Base-by-base conservation (phyloP, 805 yeast genomes). In the Wickerhamiella musiphila region DNA sequence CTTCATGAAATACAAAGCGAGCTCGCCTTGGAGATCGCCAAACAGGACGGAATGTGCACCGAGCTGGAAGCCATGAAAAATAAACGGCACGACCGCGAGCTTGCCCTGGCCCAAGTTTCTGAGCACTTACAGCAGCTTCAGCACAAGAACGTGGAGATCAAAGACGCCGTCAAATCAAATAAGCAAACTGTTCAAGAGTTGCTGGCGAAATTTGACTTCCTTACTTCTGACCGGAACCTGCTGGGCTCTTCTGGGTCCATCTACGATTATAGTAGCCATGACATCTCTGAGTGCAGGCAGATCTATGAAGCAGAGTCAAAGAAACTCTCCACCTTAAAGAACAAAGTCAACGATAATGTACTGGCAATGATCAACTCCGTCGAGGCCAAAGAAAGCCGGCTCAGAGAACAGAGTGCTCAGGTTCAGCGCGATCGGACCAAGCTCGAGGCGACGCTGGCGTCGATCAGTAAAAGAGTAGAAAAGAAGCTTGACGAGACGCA, bases 401-500 rank as follows among this genome's bases (percentile, higher is more conserved):
- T 43, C 6, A 32, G 37, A 8, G 8, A 7, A 5, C 16, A 19
- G 22, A 28, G 18, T 13, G 12, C n/a, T 11, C 18, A 17, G 9
- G 10, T 28, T 5, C 18, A 11, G 12, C 22, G 23, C 12, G 30
- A 34, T 12, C 29, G 33, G 16, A 15, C 17, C 31, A 22, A 25
- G 6, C 26, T 34, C 20, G 29, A 29, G 31, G 36, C 22, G 14
- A 31, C 35, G 4, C 29, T 40, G 15, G 29, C 19, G 2, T 38
- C 36, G 6, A 38, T 44, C 29, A 29, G 31, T n/a, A 94, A 83
- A 50, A 82, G 77, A 62, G 81, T 82, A 49, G 95, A 83, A 48
- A 51, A 63, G 6, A 63, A 84, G 4, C 61, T 86, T 46, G 74
- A 69, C 43, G 65, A 68, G 6, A 83, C 81, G 84, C 77, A 86